Base-by-base conservation (phyloP, 1,284 basidiomycete species). In the Kwoniella shivajii region DNA sequence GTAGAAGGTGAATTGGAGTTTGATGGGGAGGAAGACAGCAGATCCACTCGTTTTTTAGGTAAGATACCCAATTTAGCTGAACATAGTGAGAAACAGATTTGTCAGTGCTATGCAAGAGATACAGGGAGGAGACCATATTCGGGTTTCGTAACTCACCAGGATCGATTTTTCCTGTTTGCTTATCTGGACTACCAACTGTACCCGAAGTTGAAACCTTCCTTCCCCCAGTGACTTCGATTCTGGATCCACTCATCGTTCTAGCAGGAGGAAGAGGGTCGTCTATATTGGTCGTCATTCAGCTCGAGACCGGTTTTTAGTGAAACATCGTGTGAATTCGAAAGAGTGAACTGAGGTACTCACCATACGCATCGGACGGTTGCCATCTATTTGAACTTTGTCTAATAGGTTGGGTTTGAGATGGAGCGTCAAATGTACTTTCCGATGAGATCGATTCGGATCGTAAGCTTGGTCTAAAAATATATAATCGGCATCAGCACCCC, bases 1-100 rank as follows among this genome's bases (percentile, higher is more conserved):
- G n/a, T 38, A 39, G 46, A 38, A 31, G 34, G 51, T 38, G 22
- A 47, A 22, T 44, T 48, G 2, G 56, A 38, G 24, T 54, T 57
- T 20, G 56, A 54, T 10, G 71, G 66, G 5, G 69, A 72, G 0
- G 73, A 64, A 2, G 71, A 73, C 41, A 77, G 59, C 20, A 77
- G 70, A 52, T 76, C 74, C 43, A 78, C 77, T 38, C 67, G 63
- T 55, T 75, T 76, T 66, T 78, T 78, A 4, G 77, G 77, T 6
- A 78, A 63, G 56, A 78, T 72, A 20, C 77, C 77, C 33, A 78
- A 69, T 61, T 77, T 78, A 47, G 74, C 73, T 75, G 31, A 26
- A 22, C 14, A 22, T 14, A 6, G 29, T n/a, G 31, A 18, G 33
- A 34, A 18, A 24, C 20, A 46, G 22, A 18, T 22, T 11, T 26